phyloP scores from a whole-genome alignment of 2,329 filamentous ascomycete genomes.

The Colletotrichum orchidophilum region DNA sequence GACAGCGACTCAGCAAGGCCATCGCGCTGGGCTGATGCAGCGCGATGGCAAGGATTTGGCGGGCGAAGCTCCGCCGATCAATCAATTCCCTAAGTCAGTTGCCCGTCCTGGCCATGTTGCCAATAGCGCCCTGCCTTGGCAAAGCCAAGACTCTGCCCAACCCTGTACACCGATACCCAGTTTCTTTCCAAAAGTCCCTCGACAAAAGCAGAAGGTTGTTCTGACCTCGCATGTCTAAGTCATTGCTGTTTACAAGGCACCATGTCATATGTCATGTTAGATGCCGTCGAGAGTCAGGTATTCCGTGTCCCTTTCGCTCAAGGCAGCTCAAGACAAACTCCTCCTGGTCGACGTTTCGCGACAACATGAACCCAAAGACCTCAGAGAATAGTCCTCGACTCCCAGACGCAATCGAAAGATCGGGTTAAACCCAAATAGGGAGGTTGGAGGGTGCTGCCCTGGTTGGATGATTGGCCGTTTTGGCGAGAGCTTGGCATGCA shows the following conservation, averaged over 20 bases:
- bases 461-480: conserved; percentile 20
- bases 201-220: conserved; percentile 8
- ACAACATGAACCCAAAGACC: no score
- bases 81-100: background rate
- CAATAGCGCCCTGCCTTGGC: conserved; percentile 3
- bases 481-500: conserved; percentile 25
- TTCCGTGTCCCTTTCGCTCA: background rate
- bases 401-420: background rate
- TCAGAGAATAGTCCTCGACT: background rate
- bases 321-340: background rate
- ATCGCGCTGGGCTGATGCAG: background rate
- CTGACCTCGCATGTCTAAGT: background rate
- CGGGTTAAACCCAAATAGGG: conserved; percentile 6
- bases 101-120: background rate
- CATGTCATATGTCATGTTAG: background rate
- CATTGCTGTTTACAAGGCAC: background rate
- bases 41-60: background rate
- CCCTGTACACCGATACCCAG: background rate
- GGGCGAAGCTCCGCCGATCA: background rate
- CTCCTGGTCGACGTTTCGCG: background rate
- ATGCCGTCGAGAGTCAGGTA: background rate
- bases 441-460: conserved; percentile 15
- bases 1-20: background rate
- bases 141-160: background rate
- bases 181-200: background rate